A percentile compares a stretch with the other conserved stretches of the same genome.
phyloP scores from a whole-genome alignment of 768 basidiomycete species.

The Russula brevipes region DNA sequence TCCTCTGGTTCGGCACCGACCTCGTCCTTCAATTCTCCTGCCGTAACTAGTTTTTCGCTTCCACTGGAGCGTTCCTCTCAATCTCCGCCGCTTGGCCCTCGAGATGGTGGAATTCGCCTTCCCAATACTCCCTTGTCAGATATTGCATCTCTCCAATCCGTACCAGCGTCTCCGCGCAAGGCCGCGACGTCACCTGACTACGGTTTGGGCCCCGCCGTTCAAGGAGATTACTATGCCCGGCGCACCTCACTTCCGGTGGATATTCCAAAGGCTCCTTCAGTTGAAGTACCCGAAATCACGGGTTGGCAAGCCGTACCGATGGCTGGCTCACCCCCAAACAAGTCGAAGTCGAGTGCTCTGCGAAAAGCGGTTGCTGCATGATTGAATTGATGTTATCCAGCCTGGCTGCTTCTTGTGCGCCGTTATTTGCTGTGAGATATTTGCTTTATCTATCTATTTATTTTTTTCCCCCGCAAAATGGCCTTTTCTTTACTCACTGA shows the following conservation, averaged over 20 bases:
- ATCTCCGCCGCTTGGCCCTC: constrained; percentile 32
- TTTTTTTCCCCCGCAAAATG: constrained; percentile 21
- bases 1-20: constrained; percentile 51
- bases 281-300: constrained; percentile 32
- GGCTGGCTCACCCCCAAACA: constrained; percentile 27
- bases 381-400: constrained; percentile 6
- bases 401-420: constrained; percentile 13
- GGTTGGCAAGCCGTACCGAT: constrained; percentile 36
- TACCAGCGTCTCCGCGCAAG: constrained; percentile 30
- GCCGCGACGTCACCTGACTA: constrained; percentile 29
- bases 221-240: constrained; percentile 29
- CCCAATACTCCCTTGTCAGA: constrained; percentile 70
- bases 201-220: constrained; percentile 1
- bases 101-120: constrained; percentile 61
- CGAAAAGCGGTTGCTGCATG: constrained; percentile 30
- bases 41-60: constrained; percentile 53
- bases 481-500: constrained; percentile 20
- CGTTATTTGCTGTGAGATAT: constrained; percentile 20
- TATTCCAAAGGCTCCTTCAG: constrained; percentile 5
- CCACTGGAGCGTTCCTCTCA: constrained; percentile 44
- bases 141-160: constrained; percentile 47
- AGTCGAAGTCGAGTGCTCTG: constrained; percentile 26
- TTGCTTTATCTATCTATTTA: constrained; percentile 27
- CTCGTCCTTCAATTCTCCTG: constrained; percentile 65
- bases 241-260: constrained; percentile 28